Evolutionary conservation across 345 rosid species (phyloP).

Genomic region (Leavenworthia alabamica): DNA sequence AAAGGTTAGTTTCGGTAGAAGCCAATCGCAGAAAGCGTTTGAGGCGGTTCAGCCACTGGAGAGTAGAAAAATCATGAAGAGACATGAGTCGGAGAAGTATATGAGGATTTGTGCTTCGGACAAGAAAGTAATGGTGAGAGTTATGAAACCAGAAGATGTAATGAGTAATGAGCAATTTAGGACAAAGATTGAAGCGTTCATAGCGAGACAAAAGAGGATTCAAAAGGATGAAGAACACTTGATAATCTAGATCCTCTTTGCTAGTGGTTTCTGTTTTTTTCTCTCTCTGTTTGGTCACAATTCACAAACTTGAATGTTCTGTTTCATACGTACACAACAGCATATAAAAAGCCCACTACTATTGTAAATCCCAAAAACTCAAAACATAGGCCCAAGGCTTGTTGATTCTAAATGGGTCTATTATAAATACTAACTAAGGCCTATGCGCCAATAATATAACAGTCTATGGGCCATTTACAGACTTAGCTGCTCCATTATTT

Average conservation of each 20-base stretch:
- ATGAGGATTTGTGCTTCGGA: conserved; percentile 25
- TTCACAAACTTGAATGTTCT: too few relatives aligned
- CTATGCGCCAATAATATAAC: too few relatives aligned
- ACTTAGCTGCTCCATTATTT: too few relatives aligned
- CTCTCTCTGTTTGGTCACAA: too few relatives aligned
- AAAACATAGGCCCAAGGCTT: too few relatives aligned
- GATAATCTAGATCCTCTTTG: conserved; percentile 18
- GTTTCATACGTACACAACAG: too few relatives aligned
- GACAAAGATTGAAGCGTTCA: conserved; percentile 58
- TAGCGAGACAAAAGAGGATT: conserved; percentile 70
- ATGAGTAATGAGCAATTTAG: conserved; percentile 79
- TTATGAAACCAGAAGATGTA: conserved; percentile 39
- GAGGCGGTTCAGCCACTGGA: conserved; percentile 20
- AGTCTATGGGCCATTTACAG: too few relatives aligned
- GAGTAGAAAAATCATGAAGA: conserved; percentile 32
- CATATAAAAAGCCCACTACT: too few relatives aligned
- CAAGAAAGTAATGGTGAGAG: conserved; percentile 23
- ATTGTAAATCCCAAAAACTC: too few relatives aligned
- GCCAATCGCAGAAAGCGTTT: conserved; percentile 47
- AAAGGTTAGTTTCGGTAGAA: conserved; percentile 35
- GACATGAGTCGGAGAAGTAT: conserved; percentile 42
- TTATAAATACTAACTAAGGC: too few relatives aligned
- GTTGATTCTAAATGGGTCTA: too few relatives aligned
- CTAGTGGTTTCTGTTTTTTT: too few relatives aligned
- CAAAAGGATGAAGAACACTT: conserved; percentile 54